These are phyloP conservation scores for Aureobasidium mangrovei DNA, from an alignment of 2,329 filamentous ascomycete species.

Conservation along the genomic window DNA sequence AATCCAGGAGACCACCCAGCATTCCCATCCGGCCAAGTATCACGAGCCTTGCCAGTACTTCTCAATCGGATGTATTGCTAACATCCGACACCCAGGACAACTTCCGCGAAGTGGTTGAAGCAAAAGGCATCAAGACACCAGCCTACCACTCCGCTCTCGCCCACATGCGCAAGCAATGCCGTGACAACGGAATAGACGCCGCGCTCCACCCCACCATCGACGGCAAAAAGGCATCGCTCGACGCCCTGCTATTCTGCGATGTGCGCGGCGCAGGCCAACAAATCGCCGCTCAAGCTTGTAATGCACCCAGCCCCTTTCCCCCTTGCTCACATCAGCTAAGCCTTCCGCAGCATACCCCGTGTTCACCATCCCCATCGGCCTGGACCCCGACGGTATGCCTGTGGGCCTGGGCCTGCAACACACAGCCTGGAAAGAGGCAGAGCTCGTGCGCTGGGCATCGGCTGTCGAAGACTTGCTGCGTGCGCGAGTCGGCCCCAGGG, in stretches of 20 bases:
- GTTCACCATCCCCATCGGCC: conserved; percentile 25
- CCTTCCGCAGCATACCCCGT: conserved; percentile 23
- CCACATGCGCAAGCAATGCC: conserved; percentile 23
- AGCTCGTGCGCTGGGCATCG: conserved; percentile 31
- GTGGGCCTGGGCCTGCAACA: conserved; percentile 48
- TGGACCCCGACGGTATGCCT: conserved; percentile 45
- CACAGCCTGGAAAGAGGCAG: conserved; percentile 23
- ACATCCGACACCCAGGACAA: conserved; percentile 14
- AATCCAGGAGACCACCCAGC: conserved; percentile 21
- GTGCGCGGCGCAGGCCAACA: conserved; percentile 25
- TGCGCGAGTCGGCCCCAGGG: conserved; percentile 4
- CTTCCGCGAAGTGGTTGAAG: conserved; percentile 16
- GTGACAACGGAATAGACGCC: conserved; percentile 25
- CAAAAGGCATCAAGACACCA: conserved; percentile 19
- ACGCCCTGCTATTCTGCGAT: conserved; percentile 27
- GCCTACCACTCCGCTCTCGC: conserved; percentile 22
- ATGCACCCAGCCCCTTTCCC: not conserved
- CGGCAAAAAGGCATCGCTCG: conserved; percentile 20
- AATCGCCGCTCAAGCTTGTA: conserved; percentile 26
- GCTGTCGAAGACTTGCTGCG: conserved; percentile 30
- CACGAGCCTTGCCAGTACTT: not conserved
- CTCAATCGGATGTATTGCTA: not conserved
- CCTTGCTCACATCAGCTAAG: not conserved
- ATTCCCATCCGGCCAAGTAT: conserved; percentile 24
- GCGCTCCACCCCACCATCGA: conserved; percentile 23